Conservation (phyloP, 2,329 filamentous ascomycete genomes). For the Aspergillus sp. region DNA sequence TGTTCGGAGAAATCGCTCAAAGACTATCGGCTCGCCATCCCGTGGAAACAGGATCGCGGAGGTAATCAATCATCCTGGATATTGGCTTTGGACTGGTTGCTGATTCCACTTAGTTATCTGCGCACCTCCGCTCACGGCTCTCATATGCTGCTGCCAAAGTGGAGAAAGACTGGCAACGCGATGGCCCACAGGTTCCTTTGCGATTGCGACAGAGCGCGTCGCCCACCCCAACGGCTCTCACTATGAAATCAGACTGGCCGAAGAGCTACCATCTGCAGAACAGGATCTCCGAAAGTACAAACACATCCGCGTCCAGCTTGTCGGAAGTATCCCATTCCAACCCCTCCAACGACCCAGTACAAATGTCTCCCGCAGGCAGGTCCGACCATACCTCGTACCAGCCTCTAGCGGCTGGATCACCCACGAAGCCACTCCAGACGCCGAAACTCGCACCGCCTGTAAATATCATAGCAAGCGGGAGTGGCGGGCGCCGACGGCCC, state of each 20-base stretch:
- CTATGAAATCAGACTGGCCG: constrained; percentile 37
- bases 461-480: constrained; percentile 30
- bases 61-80: constrained; percentile 41
- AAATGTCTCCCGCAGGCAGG: constrained; percentile 6
- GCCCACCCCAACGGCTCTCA: constrained; percentile 47
- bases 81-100: constrained; percentile 5
- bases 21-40: constrained; percentile 62
- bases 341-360: constrained; percentile 5
- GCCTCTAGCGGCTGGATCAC: constrained; percentile 11
- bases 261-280: constrained; percentile 11
- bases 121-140: constrained; percentile 71
- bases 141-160: constrained; percentile 94
- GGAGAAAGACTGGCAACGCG: constrained; percentile 72
- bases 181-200: constrained; percentile 67
- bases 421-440: constrained; percentile 11
- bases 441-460: constrained; percentile 36
- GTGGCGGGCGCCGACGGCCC: constrained; percentile 23
- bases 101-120: constrained; percentile 51
- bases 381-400: constrained; percentile 9
- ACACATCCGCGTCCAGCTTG: constrained; percentile 14
- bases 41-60: constrained; percentile 66
- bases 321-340: constrained; percentile 8
- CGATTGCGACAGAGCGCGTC: constrained; percentile 61
- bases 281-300: constrained; percentile 15
- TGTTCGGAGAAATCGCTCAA: constrained; percentile 47